phyloP scores from a whole-genome alignment of 441 rosid species.

The Gossypium trilobum region DNA sequence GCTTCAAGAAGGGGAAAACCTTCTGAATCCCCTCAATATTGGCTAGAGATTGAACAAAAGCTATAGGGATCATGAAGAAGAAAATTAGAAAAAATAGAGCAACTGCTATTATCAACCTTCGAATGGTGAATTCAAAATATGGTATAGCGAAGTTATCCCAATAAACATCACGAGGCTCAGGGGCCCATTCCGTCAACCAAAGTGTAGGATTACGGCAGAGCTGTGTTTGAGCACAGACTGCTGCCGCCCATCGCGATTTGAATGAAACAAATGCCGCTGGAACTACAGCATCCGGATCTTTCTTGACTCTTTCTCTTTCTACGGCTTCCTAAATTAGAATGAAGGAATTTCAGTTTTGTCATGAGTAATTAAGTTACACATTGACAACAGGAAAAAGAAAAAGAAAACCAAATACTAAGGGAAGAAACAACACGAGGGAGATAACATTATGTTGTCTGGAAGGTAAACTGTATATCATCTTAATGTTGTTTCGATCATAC shows the following conservation, averaged over 20 bases:
- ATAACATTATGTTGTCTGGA: not conserved
- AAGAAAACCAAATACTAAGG: not conserved
- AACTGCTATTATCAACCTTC: constrained; percentile 42
- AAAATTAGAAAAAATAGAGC: constrained; percentile 44
- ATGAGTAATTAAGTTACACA: not conserved
- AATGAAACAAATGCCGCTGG: constrained; percentile 71
- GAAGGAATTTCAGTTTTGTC: not conserved
- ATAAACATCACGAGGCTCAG: constrained; percentile 59
- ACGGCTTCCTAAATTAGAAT: constrained; percentile 33
- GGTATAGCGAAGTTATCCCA: constrained; percentile 65
- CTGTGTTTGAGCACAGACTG: constrained; percentile 68
- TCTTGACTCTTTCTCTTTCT: constrained; percentile 43
- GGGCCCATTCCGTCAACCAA: constrained; percentile 63
- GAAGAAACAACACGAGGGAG: not conserved
- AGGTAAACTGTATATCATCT: not conserved
- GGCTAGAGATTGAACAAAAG: constrained; percentile 66
- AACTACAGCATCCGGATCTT: constrained; percentile 37
- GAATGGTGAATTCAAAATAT: constrained; percentile 38
- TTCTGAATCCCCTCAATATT: constrained; percentile 50
- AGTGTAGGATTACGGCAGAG: constrained; percentile 49
- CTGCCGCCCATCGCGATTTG: constrained; percentile 61
- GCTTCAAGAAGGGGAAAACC: constrained; percentile 46
- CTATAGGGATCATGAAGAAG: constrained; percentile 60
- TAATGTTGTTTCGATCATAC: not conserved
- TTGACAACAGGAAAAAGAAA: not conserved